Percentiles rank a stretch among this genome's conserved stretches.
Conservation (phyloP, 805 yeast species). For the Saccharomycopsis babjevae region DNA sequence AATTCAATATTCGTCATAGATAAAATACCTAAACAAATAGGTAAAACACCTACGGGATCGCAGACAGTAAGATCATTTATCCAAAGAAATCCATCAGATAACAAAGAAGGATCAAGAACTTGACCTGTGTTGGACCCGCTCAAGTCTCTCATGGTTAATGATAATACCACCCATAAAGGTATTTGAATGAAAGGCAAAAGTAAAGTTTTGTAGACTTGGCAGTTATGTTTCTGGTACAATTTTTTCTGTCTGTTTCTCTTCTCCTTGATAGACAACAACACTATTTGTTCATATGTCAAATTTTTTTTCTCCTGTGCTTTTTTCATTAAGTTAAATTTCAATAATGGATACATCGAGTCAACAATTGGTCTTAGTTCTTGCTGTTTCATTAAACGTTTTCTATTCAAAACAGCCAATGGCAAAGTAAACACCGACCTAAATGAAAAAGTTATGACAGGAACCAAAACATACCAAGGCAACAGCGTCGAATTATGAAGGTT, state of each 20-base stretch:
- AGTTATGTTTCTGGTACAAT: conserved; percentile 54
- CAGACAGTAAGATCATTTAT: conserved; percentile 45
- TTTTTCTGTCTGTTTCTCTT: conserved; percentile 61
- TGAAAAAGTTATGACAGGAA: conserved; percentile 62
- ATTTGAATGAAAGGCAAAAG: conserved; percentile 71
- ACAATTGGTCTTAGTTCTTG: conserved; percentile 61
- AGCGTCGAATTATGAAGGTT: conserved; percentile 45
- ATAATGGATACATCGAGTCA: conserved; percentile 65
- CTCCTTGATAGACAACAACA: conserved; percentile 66
- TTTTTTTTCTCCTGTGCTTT: conserved; percentile 25
- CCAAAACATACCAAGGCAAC: conserved; percentile 74
- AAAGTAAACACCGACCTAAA: conserved; percentile 59
- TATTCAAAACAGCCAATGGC: conserved; percentile 68
- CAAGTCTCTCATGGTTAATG: conserved; percentile 62
- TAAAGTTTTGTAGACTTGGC: conserved; percentile 74
- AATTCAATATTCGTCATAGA: conserved; percentile 75
- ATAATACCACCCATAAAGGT: conserved; percentile 78
- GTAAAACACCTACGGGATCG: conserved; percentile 56
- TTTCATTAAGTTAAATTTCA: conserved; percentile 43
- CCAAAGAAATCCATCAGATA: conserved; percentile 53
- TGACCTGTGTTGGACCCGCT: conserved; percentile 44
- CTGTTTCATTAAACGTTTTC: conserved; percentile 62
- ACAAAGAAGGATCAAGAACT: conserved; percentile 35
- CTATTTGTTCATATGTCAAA: conserved; percentile 70
- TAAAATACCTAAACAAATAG: conserved; percentile 59